Evolutionary conservation across 2,329 filamentous ascomycete genomes (phyloP).

Genomic region (Venturia nashicola): DNA sequence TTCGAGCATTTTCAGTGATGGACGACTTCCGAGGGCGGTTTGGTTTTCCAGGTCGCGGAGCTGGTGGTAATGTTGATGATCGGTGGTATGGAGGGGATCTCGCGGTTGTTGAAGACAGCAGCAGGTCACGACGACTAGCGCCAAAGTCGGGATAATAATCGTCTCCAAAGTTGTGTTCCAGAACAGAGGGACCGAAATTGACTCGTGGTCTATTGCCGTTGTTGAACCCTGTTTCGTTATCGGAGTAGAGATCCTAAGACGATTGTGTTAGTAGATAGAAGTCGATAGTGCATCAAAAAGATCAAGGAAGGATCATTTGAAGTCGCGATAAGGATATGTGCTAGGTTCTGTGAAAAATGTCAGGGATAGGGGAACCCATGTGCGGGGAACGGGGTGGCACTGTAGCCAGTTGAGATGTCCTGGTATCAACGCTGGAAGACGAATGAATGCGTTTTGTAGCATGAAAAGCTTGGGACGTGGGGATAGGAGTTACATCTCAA

Average conservation of each 20-base stretch:
- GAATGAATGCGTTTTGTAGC: neutral
- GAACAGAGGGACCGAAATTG: slow-evolving; percentile 36
- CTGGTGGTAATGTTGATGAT: slow-evolving; percentile 75
- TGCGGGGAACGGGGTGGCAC: neutral
- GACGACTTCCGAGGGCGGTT: slow-evolving; percentile 75
- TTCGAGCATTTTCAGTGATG: slow-evolving; percentile 64
- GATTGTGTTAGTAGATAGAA: slow-evolving; percentile 16
- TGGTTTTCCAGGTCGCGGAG: slow-evolving; percentile 60
- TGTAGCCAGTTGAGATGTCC: no score
- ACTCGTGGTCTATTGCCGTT: slow-evolving; percentile 22
- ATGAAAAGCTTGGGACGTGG: neutral
- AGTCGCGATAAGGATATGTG: neutral
- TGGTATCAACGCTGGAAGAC: no score
- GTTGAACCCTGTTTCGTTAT: slow-evolving; percentile 23
- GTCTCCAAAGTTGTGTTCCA: slow-evolving; percentile 55
- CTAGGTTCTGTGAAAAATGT: neutral
- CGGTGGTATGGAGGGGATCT: slow-evolving; percentile 75
- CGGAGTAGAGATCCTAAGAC: slow-evolving; percentile 20
- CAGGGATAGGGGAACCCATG: neutral
- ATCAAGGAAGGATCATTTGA: neutral
- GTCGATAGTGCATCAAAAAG: slow-evolving; percentile 9
- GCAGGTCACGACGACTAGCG: slow-evolving; percentile 56
- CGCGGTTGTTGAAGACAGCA: slow-evolving; percentile 73
- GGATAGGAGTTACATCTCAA: neutral
- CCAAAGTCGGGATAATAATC: slow-evolving; percentile 32